phyloP scores from a whole-genome alignment of 1,284 basidiomycete genomes.

The Puccinia novopanici region DNA sequence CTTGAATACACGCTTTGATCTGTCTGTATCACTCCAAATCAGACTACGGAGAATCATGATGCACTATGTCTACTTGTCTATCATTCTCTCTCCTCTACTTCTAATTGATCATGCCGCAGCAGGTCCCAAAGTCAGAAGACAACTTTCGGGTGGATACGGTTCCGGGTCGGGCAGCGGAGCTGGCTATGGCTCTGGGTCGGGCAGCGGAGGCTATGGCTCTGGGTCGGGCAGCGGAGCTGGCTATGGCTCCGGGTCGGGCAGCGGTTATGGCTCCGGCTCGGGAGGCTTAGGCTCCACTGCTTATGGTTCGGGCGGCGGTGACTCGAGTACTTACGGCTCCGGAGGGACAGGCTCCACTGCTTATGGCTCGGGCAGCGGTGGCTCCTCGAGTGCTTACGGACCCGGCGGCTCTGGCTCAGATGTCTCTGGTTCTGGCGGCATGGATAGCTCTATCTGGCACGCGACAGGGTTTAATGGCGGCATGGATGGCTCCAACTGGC shows the following conservation, averaged over 20 bases:
- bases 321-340: background rate
- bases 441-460: too few relatives aligned
- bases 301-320: background rate
- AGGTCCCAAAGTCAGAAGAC: conserved; percentile 22
- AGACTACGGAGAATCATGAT: background rate
- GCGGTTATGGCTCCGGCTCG: background rate
- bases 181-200: background rate
- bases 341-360: background rate
- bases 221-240: background rate
- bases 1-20: background rate
- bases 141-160: background rate
- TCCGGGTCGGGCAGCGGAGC: background rate
- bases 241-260: background rate
- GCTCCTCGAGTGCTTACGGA: background rate
- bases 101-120: conserved; percentile 7
- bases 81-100: conserved; percentile 5
- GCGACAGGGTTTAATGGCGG: background rate
- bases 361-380: conserved; percentile 3
- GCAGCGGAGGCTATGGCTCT: background rate
- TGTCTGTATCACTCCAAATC: background rate
- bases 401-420: background rate
- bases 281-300: background rate
- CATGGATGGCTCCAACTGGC: conserved; percentile 8
- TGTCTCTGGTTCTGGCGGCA: background rate
- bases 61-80: conserved; percentile 25